These are phyloP conservation scores for Beauveria caledonica DNA, from an alignment of 2,329 filamentous ascomycete genomes.

Conservation along the genomic window DNA sequence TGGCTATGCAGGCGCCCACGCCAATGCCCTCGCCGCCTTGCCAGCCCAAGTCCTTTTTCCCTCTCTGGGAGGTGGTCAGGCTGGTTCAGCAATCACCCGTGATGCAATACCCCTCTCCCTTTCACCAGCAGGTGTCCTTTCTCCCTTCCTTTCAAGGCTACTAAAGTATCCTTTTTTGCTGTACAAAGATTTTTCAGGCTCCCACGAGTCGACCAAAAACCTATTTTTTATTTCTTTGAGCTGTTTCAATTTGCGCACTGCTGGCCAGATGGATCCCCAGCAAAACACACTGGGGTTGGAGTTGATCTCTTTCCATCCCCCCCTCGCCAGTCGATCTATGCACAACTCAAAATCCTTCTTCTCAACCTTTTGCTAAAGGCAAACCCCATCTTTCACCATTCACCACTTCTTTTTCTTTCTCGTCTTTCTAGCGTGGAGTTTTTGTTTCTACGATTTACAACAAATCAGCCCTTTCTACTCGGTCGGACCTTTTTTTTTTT, in stretches of 20 bases:
- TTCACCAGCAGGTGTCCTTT: constrained; percentile 45
- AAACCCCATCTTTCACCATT: neutral
- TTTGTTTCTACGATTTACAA: neutral
- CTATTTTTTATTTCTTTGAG: neutral
- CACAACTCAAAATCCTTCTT: neutral
- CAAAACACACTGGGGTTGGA: neutral
- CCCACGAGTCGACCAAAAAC: neutral
- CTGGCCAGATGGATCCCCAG: constrained; percentile 3
- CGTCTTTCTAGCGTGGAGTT: constrained; percentile 14
- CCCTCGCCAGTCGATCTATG: neutral
- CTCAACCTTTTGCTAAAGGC: neutral
- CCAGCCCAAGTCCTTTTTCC: constrained; percentile 40
- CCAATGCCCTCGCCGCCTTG: constrained; percentile 30
- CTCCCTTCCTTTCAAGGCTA: constrained; percentile 45
- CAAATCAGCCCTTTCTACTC: neutral
- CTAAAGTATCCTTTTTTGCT: constrained; percentile 25
- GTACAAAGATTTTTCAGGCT: constrained; percentile 8
- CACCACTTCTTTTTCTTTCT: neutral
- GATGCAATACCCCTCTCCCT: constrained; percentile 41
- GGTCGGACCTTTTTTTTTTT: constrained; percentile 5
- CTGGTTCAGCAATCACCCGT: constrained; percentile 42
- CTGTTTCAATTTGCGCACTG: constrained; percentile 6
- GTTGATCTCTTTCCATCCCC: constrained; percentile 7
- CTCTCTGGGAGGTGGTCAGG: constrained; percentile 45
- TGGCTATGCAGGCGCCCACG: constrained; percentile 27